Percentiles rank a stretch among this genome's conserved stretches.
Conservation (phyloP, 495 filamentous ascomycete genomes). For the Gamarada debralockiae region DNA sequence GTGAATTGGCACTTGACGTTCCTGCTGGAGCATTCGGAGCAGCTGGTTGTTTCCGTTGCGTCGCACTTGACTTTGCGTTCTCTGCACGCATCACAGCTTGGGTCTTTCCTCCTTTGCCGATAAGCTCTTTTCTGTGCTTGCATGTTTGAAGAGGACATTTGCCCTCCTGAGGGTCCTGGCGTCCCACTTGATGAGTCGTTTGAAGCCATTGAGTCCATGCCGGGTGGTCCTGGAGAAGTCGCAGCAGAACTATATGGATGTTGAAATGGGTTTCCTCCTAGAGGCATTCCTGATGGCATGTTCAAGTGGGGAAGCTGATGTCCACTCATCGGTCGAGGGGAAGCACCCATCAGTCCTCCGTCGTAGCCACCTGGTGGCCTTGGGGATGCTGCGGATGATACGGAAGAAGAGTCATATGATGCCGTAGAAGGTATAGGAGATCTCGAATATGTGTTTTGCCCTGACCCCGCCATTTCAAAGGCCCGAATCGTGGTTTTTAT, state of each 20-base stretch:
- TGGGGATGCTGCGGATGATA: constrained; percentile 52
- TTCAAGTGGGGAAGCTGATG: constrained; percentile 20
- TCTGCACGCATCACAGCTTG: constrained; percentile 95
- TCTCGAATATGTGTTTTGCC: constrained; percentile 47
- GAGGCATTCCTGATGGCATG: constrained; percentile 7
- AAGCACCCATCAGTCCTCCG: constrained; percentile 38
- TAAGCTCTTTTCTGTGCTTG: constrained; percentile 88
- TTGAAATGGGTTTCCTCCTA: constrained; percentile 18
- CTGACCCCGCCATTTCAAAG: constrained; percentile 48
- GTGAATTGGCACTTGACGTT: constrained; percentile 98
- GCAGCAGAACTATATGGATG: constrained; percentile 21
- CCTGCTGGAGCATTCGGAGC: constrained; percentile 92
- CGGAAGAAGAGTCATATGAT: constrained; percentile 52
- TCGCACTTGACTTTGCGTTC: constrained; percentile 99
- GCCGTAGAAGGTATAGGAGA: constrained; percentile 49
- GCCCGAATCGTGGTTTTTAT: constrained; percentile 10
- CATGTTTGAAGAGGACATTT: constrained; percentile 36
- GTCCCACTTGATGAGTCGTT: constrained; percentile 46
- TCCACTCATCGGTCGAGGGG: constrained; percentile 21
- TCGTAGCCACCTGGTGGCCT: constrained; percentile 38
- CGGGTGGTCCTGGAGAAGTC: constrained; percentile 29
- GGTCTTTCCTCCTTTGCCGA: constrained; percentile 90
- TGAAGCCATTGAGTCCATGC: constrained; percentile 49
- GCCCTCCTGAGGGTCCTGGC: constrained; percentile 41
- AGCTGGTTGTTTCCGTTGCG: constrained; percentile 91